Percentiles rank a stretch among this genome's conserved stretches.
Conservation (phyloP, 1,284 basidiomycete genomes). For the Sanguinoderma infundibulare region DNA sequence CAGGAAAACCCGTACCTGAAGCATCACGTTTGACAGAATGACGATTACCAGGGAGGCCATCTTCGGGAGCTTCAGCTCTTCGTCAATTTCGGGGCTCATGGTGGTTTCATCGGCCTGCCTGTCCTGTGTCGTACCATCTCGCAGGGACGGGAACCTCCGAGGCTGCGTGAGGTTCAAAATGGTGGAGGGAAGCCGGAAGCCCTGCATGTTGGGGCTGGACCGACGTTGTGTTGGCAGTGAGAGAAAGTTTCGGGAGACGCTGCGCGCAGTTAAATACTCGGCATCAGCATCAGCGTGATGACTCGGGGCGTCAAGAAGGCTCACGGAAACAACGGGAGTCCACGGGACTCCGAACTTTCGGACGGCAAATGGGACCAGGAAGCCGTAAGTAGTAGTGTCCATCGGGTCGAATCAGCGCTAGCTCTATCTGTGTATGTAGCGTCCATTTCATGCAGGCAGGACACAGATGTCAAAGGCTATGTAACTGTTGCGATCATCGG, state of each 20-base stretch:
- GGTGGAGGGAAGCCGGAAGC: constrained; percentile 20
- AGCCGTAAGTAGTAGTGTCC: no score
- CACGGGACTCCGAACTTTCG: no score
- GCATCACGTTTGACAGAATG: constrained; percentile 45
- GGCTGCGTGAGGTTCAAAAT: constrained; percentile 17
- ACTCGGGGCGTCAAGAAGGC: no score
- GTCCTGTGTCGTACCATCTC: constrained; percentile 4
- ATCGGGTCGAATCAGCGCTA: no score
- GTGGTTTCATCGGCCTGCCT: constrained; percentile 17
- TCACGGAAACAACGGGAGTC: no score
- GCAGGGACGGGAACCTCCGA: background rate
- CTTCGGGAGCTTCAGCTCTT: constrained; percentile 53
- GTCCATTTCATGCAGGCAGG: no score
- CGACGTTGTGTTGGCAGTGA: background rate
- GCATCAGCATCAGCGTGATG: no score
- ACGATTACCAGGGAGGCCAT: constrained; percentile 47
- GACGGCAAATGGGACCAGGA: no score
- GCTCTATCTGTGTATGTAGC: no score
- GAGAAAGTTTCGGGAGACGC: background rate
- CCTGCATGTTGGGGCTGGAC: constrained; percentile 10
- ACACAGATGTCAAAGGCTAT: no score
- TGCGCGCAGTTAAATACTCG: no score
- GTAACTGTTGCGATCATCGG: no score
- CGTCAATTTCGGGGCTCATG: constrained; percentile 30
- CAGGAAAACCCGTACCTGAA: constrained; percentile 45